These are phyloP conservation scores for Xylaria sp. DNA, from an alignment of 2,329 filamentous ascomycete species.

Conservation along the genomic window DNA sequence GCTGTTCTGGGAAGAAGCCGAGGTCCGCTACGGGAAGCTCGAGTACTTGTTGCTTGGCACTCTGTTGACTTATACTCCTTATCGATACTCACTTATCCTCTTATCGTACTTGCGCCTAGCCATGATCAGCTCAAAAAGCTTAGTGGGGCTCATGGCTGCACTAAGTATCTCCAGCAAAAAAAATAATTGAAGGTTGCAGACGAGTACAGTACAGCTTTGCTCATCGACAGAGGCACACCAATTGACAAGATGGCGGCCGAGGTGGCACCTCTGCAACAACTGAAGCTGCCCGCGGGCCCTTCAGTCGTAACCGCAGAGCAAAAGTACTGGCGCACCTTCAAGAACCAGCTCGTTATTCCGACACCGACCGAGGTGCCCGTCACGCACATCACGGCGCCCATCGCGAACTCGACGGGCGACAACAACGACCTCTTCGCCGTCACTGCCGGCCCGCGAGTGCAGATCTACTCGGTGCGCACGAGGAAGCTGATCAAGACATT, in stretches of 20 bases:
- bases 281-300: slow-evolving; percentile 86
- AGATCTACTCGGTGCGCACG: slow-evolving; percentile 92
- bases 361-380: slow-evolving; percentile 91
- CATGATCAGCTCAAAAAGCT: slow-evolving; percentile 28
- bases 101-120: slow-evolving; percentile 12
- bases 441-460: slow-evolving; percentile 92
- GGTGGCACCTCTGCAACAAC: slow-evolving; percentile 80
- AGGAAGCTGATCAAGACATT: slow-evolving; percentile 94
- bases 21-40: slow-evolving; percentile 13
- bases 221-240: slow-evolving; percentile 22
- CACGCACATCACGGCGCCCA: slow-evolving; percentile 85
- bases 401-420: slow-evolving; percentile 56
- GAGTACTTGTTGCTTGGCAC: neutral
- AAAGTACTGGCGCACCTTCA: slow-evolving; percentile 95
- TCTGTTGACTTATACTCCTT: neutral
- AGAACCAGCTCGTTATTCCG: slow-evolving; percentile 87
- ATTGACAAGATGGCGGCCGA: slow-evolving; percentile 78
- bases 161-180: slow-evolving; percentile 18
- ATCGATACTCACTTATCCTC: slow-evolving; percentile 18
- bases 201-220: slow-evolving; percentile 4
- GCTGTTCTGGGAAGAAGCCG: slow-evolving; percentile 13
- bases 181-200: slow-evolving; percentile 9
- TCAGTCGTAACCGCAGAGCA: slow-evolving; percentile 90
- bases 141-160: slow-evolving; percentile 30
- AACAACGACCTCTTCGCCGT: slow-evolving; percentile 84